phyloP scores from a whole-genome alignment of 2,329 filamentous ascomycete species.

The Colletotrichum somersetense region DNA sequence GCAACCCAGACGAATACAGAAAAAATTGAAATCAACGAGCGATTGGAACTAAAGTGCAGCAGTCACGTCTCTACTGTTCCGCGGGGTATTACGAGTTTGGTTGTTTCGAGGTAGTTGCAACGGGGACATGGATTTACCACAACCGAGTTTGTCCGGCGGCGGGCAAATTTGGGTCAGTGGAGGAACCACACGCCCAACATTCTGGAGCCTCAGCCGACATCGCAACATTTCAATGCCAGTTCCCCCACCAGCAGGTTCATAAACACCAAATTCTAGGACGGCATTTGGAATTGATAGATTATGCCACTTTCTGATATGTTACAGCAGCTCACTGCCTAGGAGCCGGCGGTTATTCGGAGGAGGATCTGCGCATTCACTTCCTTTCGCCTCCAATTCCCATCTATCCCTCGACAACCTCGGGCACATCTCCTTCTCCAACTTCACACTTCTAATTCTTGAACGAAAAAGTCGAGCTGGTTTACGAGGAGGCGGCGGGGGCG shows the following conservation, averaged over 20 bases:
- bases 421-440: slow-evolving; percentile 2
- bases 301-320: slow-evolving; percentile 41
- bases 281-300: slow-evolving; percentile 38
- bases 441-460: slow-evolving; percentile 16
- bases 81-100: neutral
- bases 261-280: neutral
- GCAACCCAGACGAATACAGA: too few species aligned
- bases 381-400: slow-evolving; percentile 14
- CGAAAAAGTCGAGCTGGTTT: slow-evolving; percentile 44
- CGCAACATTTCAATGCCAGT: slow-evolving; percentile 19
- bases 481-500: slow-evolving; percentile 54
- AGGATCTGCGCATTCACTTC: slow-evolving; percentile 24
- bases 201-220: slow-evolving; percentile 33
- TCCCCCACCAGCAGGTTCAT: slow-evolving; percentile 6
- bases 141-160: slow-evolving; percentile 41
- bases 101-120: slow-evolving; percentile 28
- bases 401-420: slow-evolving; percentile 30
- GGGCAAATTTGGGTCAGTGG: slow-evolving; percentile 41
- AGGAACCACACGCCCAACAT: slow-evolving; percentile 36
- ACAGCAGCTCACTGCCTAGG: slow-evolving; percentile 36
- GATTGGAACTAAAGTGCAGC: neutral
- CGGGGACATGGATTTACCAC: slow-evolving; percentile 34
- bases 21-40: neutral
- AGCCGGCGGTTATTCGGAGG: slow-evolving; percentile 37
- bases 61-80: neutral